These are phyloP conservation scores for Ceraceosorus bombacis DNA, from an alignment of 1,284 basidiomycete species.

Conservation along the genomic window DNA sequence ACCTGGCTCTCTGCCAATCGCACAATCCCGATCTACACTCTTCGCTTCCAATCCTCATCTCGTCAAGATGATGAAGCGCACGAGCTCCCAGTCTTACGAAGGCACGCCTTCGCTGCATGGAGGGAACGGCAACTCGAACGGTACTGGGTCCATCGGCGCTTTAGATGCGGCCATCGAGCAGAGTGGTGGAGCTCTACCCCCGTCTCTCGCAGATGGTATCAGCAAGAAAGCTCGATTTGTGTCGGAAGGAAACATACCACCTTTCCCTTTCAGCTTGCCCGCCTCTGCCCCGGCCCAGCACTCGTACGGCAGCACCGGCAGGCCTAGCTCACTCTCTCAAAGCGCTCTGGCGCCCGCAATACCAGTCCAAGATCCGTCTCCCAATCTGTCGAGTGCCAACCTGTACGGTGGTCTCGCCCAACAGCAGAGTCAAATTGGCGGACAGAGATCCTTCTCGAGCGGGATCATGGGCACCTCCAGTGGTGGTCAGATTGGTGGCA, in stretches of 20 bases:
- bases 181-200: background rate
- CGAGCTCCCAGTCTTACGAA: conserved; percentile 30
- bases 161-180: background rate
- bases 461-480: background rate
- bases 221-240: conserved; percentile 36
- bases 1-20: no score
- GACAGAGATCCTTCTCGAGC: background rate
- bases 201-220: conserved; percentile 7
- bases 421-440: background rate
- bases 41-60: background rate
- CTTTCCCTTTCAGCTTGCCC: conserved; percentile 13
- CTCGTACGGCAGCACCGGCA: background rate
- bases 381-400: background rate
- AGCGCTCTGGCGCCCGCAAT: no score
- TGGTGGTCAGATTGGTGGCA: background rate
- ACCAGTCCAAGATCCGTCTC: background rate
- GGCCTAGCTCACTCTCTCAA: no score
- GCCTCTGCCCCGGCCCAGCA: conserved; percentile 7
- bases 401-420: background rate
- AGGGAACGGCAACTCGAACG: conserved; percentile 16
- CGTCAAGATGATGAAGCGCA: conserved; percentile 31
- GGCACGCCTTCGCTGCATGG: conserved; percentile 10
- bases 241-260: conserved; percentile 33
- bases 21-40: background rate
- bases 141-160: conserved; percentile 12